Conservation (phyloP, 2,329 filamentous ascomycete genomes). For the Hirsutella rhossiliensis region DNA sequence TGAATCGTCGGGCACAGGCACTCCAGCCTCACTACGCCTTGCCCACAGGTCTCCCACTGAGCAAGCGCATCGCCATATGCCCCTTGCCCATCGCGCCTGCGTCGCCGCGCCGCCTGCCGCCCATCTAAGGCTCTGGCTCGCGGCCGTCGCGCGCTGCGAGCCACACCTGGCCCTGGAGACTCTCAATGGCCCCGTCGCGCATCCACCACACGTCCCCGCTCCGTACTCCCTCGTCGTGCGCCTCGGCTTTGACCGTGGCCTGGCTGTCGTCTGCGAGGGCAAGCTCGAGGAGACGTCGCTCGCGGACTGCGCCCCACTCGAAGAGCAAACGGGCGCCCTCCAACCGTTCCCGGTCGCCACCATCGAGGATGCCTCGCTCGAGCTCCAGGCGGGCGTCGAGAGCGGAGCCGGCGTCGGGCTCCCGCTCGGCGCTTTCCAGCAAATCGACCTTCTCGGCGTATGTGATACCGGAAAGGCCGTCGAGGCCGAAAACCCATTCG, state of each 20-base stretch:
- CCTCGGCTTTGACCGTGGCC: constrained; percentile 14
- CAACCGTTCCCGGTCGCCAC: constrained; percentile 27
- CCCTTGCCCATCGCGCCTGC: not conserved
- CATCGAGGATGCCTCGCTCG: constrained; percentile 31
- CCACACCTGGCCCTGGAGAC: constrained; percentile 42
- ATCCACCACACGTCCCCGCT: constrained; percentile 38
- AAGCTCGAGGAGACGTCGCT: constrained; percentile 14
- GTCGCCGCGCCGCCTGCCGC: not conserved
- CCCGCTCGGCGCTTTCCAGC: constrained; percentile 38
- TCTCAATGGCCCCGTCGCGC: constrained; percentile 40
- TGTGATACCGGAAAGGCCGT: constrained; percentile 40
- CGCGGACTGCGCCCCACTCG: constrained; percentile 40
- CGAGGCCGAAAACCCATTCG: constrained; percentile 62
- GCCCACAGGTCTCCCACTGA: too few species aligned
- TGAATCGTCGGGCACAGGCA: too few species aligned
- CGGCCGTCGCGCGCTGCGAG: constrained; percentile 28
- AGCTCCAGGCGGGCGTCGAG: constrained; percentile 66
- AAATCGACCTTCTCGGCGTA: constrained; percentile 56
- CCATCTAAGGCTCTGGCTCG: constrained; percentile 12
- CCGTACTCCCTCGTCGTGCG: constrained; percentile 11
- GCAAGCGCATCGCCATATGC: not conserved
- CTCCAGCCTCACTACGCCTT: too few species aligned
- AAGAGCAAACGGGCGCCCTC: constrained; percentile 40
- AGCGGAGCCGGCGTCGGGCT: constrained; percentile 32
- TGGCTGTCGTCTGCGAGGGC: constrained; percentile 18